These are phyloP conservation scores for Pulveroboletus sp. DNA, from an alignment of 768 basidiomycete genomes.

Conservation along the genomic window DNA sequence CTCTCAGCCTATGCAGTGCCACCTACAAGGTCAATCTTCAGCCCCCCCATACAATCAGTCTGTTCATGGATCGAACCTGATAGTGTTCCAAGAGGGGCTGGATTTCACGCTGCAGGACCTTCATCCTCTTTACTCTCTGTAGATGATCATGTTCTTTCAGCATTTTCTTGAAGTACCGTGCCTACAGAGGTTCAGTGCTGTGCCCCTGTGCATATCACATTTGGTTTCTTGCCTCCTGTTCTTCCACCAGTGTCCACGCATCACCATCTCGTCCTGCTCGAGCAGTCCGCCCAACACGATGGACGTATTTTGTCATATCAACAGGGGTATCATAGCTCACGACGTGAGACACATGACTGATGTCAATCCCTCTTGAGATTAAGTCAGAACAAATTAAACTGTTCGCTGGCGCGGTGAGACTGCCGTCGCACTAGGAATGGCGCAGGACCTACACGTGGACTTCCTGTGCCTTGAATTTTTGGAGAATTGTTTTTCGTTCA, in stretches of 20 bases:
- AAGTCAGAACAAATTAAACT: constrained; percentile 97
- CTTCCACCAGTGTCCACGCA: constrained; percentile 94
- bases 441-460: constrained; percentile 67
- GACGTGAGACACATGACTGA: constrained; percentile 87
- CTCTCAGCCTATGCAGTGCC: constrained; percentile 28
- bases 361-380: constrained; percentile 93
- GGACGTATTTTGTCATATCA: constrained; percentile 98
- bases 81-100: constrained; percentile 54
- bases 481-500: constrained; percentile 74
- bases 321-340: constrained; percentile 93
- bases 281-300: constrained; percentile 94
- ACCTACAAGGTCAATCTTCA: constrained; percentile 18
- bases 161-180: constrained; percentile 84
- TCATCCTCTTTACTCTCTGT: constrained; percentile 60
- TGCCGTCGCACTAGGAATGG: background rate
- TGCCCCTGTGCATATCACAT: background rate
- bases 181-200: constrained; percentile 39
- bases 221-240: constrained; percentile 64
- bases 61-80: constrained; percentile 45
- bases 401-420: constrained; percentile 4
- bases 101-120: constrained; percentile 58
- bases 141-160: constrained; percentile 68
- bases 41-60: background rate
- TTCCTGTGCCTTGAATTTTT: constrained; percentile 74
- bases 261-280: constrained; percentile 84